phyloP scores from a whole-genome alignment of 2,329 filamentous ascomycete genomes.

The Trichoderma gracile region DNA sequence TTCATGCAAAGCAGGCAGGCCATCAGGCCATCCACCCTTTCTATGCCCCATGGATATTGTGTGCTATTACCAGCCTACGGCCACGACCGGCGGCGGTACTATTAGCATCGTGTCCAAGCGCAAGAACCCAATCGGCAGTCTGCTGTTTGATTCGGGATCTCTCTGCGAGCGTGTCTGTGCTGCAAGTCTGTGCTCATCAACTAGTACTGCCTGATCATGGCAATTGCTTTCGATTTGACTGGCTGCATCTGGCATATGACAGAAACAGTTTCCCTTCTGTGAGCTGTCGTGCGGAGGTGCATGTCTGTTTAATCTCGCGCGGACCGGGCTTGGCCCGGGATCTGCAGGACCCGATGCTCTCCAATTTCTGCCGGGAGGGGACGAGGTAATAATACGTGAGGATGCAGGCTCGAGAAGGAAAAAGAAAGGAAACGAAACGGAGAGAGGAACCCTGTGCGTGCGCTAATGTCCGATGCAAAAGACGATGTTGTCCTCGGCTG shows the following conservation, averaged over 20 bases:
- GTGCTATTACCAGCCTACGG: too few relatives aligned
- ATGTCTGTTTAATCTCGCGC: slow-evolving; percentile 22
- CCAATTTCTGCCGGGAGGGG: background rate
- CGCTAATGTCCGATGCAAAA: background rate
- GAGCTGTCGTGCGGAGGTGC: slow-evolving; percentile 12
- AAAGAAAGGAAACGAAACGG: background rate
- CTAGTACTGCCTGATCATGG: background rate
- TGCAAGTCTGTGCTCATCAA: background rate
- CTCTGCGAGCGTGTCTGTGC: slow-evolving; percentile 3
- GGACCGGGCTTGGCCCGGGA: slow-evolving; percentile 15
- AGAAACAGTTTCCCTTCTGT: background rate
- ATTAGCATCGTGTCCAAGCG: background rate
- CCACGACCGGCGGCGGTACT: background rate
- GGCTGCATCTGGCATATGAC: background rate
- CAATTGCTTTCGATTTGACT: background rate
- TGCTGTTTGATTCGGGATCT: background rate
- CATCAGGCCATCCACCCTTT: slow-evolving; percentile 12
- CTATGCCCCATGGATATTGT: background rate
- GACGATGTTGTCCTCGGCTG: background rate
- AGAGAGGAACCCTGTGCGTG: background rate
- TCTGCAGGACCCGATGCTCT: slow-evolving; percentile 12
- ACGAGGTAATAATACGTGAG: background rate
- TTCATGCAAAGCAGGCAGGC: slow-evolving; percentile 13
- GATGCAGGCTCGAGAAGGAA: background rate
- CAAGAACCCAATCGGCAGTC: background rate